Evolutionary conservation across 2,329 filamentous ascomycete species (phyloP), one percentile per base, ranked within the genome.

Genomic region (Botrytis porri): DNA sequence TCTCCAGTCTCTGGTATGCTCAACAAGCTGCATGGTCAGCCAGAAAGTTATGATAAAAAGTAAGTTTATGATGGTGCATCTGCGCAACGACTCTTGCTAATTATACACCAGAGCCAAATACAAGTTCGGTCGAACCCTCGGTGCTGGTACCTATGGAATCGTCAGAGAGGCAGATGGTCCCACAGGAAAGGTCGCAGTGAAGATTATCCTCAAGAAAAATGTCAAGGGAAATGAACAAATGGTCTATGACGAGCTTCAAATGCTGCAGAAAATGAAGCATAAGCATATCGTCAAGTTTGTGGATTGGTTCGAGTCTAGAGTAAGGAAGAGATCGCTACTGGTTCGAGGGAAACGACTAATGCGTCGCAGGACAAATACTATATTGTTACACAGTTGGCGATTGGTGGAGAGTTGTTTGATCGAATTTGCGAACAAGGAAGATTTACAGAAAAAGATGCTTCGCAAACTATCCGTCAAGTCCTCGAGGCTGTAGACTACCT

Each of bases 131-230:
- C 90, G 92, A 82, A 98, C 95, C 37, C 89, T 99, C 74, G 96
- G 96, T 81, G 96, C 96, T 75, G 96, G 96, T 79, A 99, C 96
- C 79, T 99, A 99, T 87, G 96, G 96, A 81, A 97, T 99, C 80
- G 96, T 99, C 80, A 90, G 96, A 79, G 96, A 99, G 84, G 96
- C 96, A 74, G 94, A 98, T 75, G 89, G 93, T 78, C 89, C 92
- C 60, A 87, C 88, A 32, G 93, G 94, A 82, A 92, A 97, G 86
- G 95, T 97, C 75, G 96, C 96, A 59, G 89, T 99, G 83, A 99
- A 99, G 88, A 98, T 99, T 82, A 99, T 99, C 83, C 86, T 98
- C 80, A 99, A 99, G 89, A 98, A 97, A 86, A 98, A 97, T 84
- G 95, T 99, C 82, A 97, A 95, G 83, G 95, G 95, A 77, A 98